Evolutionary conservation across 2,329 filamentous ascomycete species (phyloP), one percentile per base, ranked within the genome.

Genomic region (Fusarium begoniae): DNA sequence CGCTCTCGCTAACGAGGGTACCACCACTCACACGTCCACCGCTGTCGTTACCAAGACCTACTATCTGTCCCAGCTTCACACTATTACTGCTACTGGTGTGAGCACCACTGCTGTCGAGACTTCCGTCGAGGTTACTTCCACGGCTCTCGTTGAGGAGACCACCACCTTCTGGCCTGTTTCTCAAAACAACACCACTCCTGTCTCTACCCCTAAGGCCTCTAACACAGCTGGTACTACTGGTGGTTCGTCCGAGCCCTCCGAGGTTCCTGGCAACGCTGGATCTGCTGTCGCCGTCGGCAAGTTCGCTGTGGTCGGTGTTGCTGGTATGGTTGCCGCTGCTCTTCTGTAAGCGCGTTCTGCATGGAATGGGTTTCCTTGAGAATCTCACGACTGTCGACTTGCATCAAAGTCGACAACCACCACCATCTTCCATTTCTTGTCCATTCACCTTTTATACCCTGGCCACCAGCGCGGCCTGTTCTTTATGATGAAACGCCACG

Each of bases 31-130:
- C 54, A 90, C 88, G 24, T 83, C 83, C 32, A 90, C 88, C 45
- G 83, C 83, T 63, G 86, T 85, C 51, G 77, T 86, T 76, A 88
- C 87, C 78, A 86, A 85, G 79, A 88, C 87, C 55, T 78, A 88
- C 79, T 89, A 85, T 51, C 85, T 90, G 70, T 84, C 85, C 51
- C 80, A 83, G 77, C 83, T 86, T 40, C 77, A 86, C 77, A 85
- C 83, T 44, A 76, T 83, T 64, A 81, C 81, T 50, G 77, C 81
- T 26, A 78, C 77, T 56, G 71, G 66, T 60, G 56, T 76, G 66
- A 81, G 77, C 69, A 82, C 81, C 40, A 82, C 81, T 38, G 74
- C 76, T 63, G 81, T 72, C 38, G 57, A 72, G 48, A 71, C 71
- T 63, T 57, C 50, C 13, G 63, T 55, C 44, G 74, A 69, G 63